These are phyloP conservation scores for Clonostachys solani DNA, from an alignment of 2,329 filamentous ascomycete species.

Conservation along the genomic window DNA sequence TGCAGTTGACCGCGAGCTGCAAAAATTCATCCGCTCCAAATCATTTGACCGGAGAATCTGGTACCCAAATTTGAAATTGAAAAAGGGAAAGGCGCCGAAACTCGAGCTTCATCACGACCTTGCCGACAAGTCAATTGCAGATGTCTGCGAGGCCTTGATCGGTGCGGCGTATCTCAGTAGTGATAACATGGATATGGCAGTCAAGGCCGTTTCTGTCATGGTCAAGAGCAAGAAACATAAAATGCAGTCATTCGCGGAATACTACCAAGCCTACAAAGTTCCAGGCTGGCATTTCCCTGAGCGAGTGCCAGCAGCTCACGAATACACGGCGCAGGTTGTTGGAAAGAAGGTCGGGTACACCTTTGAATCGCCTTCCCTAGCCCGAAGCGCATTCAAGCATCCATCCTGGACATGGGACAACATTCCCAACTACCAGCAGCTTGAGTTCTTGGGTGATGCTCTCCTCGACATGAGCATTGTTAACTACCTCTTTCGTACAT, in stretches of 20 bases:
- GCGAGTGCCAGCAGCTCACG: conserved; percentile 50
- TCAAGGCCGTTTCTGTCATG: conserved; percentile 62
- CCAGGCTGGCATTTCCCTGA: conserved; percentile 66
- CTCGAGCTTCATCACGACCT: conserved; percentile 55
- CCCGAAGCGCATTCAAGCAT: conserved; percentile 80
- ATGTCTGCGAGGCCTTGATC: conserved; percentile 82
- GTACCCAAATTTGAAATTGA: conserved; percentile 79
- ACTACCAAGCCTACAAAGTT: conserved; percentile 62
- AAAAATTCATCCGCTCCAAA: conserved; percentile 78
- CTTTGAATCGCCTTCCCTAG: conserved; percentile 63
- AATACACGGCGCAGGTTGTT: conserved; percentile 34
- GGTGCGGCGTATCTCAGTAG: conserved; percentile 64
- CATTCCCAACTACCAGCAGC: conserved; percentile 53
- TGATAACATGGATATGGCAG: conserved; percentile 49
- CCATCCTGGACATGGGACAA: conserved; percentile 49
- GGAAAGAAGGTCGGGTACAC: conserved; percentile 66
- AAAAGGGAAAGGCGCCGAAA: conserved; percentile 63
- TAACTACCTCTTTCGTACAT: conserved; percentile 73
- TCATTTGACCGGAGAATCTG: conserved; percentile 78
- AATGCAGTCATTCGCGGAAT: conserved; percentile 68
- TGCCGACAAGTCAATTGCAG: conserved; percentile 77
- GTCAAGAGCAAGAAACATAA: conserved; percentile 66
- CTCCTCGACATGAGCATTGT: conserved; percentile 78
- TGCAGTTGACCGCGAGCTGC: conserved; percentile 60
- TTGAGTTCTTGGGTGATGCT: conserved; percentile 87